Percentiles rank a stretch among this genome's conserved stretches.
Evolutionary conservation across 345 rosid genomes (phyloP).

Genomic region (Carallia pectinifolia): DNA sequence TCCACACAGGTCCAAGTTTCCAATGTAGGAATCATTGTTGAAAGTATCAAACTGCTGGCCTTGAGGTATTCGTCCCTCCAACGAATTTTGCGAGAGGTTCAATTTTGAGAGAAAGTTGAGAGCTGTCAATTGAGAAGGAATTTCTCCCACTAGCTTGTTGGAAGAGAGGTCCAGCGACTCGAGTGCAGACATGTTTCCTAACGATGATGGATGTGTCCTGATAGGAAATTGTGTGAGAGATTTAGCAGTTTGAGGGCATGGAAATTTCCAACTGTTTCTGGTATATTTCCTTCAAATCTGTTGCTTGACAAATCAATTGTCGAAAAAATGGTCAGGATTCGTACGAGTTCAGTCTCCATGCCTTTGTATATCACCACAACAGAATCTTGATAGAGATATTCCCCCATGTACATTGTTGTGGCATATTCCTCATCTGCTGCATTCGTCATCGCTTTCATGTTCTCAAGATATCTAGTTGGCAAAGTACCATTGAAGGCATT

Average conservation of each 20-base stretch:
- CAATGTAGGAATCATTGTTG: constrained; percentile 1
- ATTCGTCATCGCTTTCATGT: constrained; percentile 2
- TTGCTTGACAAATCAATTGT: constrained; percentile 30
- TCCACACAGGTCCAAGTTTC: constrained; percentile 6
- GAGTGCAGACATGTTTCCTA: constrained; percentile 11
- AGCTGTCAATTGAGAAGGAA: constrained; percentile 17
- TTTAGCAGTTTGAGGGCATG: constrained; percentile 20
- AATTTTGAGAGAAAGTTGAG: background rate
- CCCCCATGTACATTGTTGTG: background rate
- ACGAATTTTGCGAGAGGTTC: background rate
- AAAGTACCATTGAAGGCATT: constrained; percentile 33
- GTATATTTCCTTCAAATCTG: constrained; percentile 23
- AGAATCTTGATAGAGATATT: background rate
- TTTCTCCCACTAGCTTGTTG: constrained; percentile 19
- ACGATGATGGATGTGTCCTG: constrained; percentile 8
- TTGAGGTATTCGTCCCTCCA: constrained; percentile 5
- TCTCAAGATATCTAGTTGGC: background rate
- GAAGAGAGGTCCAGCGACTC: constrained; percentile 28
- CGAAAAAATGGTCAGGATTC: background rate
- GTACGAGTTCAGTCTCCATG: background rate
- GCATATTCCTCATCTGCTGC: background rate
- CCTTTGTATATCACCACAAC: constrained; percentile 17
- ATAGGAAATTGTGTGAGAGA: constrained; percentile 22
- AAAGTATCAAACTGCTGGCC: constrained; percentile 8
- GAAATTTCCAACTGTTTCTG: constrained; percentile 20